Conservation (phyloP, 352 stramenopile species). For the Phytophthora agathidicida region DNA sequence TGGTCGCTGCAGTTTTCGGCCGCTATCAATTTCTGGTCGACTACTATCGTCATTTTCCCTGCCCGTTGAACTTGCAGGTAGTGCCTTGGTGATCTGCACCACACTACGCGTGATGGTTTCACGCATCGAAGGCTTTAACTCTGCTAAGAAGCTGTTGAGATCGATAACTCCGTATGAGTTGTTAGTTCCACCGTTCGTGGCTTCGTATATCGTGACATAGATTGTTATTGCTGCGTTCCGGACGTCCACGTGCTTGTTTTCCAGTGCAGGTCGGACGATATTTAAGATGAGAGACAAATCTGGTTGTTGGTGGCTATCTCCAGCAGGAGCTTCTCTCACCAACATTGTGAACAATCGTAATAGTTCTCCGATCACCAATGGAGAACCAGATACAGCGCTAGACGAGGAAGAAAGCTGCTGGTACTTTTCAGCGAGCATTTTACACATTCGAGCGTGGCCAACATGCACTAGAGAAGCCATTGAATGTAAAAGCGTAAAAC, state of each 20-base stretch:
- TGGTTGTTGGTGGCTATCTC: slow-evolving; percentile 19
- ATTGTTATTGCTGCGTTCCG: slow-evolving; percentile 70
- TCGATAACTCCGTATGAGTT: slow-evolving; percentile 47
- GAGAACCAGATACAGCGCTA: slow-evolving; percentile 45
- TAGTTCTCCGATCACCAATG: slow-evolving; percentile 58
- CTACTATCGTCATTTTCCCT: slow-evolving; percentile 22
- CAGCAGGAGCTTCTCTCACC: slow-evolving; percentile 42
- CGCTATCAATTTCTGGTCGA: slow-evolving; percentile 59
- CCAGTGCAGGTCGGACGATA: slow-evolving; percentile 58
- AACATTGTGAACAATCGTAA: slow-evolving; percentile 74
- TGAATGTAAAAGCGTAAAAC: slow-evolving; percentile 71
- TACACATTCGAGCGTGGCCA: slow-evolving; percentile 63
- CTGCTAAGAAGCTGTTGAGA: slow-evolving; percentile 64
- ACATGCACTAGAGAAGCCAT: slow-evolving; percentile 64
- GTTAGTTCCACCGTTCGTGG: slow-evolving; percentile 53
- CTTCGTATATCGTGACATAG: slow-evolving; percentile 77
- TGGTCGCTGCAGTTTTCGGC: slow-evolving; percentile 43
- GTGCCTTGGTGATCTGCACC: slow-evolving; percentile 64
- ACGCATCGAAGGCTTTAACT: slow-evolving; percentile 71
- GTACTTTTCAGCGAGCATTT: slow-evolving; percentile 70
- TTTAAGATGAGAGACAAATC: slow-evolving; percentile 50
- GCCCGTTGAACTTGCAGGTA: slow-evolving; percentile 15
- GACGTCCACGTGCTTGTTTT: slow-evolving; percentile 88
- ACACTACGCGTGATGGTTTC: slow-evolving; percentile 77
- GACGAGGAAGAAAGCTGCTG: slow-evolving; percentile 41